Percentiles rank a stretch among this genome's conserved stretches.
phyloP scores from a whole-genome alignment of 2,329 filamentous ascomycete genomes.

The Dactylellina cionopaga region DNA sequence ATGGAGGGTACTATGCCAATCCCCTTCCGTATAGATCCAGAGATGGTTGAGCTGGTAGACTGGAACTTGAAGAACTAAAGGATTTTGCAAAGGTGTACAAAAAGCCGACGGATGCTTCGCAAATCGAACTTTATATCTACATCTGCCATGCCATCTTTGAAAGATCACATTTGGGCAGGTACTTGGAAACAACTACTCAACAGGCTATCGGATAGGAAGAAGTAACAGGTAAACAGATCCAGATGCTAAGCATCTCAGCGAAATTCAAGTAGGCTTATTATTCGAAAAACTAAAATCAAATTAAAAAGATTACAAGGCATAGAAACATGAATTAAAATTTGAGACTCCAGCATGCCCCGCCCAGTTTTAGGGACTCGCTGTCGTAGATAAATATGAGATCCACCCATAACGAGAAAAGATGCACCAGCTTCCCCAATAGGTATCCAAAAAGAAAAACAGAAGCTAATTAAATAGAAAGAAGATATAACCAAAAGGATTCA shows the following conservation, averaged over 20 bases:
- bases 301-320: too few relatives aligned
- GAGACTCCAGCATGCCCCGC: too few relatives aligned
- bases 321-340: too few relatives aligned
- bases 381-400: too few relatives aligned
- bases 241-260: neutral
- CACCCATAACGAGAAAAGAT: too few relatives aligned
- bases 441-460: too few relatives aligned
- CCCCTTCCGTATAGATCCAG: constrained; percentile 5
- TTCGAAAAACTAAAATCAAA: too few relatives aligned
- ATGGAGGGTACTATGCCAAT: constrained; percentile 2
- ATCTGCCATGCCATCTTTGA: constrained; percentile 5
- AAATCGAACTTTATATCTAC: constrained; percentile 13
- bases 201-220: neutral
- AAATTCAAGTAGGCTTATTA: neutral
- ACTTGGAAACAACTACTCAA: constrained; percentile 3
- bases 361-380: too few relatives aligned
- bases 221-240: neutral
- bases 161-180: constrained; percentile 2
- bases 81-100: constrained; percentile 2
- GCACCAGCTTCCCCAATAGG: too few relatives aligned
- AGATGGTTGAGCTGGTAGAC: neutral
- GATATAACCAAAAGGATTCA: too few relatives aligned
- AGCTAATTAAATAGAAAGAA: too few relatives aligned
- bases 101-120: neutral
- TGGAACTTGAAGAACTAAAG: constrained; percentile 1